Conservation (phyloP, 352 stramenopile genomes). For the Globisporangium irregulare region DNA sequence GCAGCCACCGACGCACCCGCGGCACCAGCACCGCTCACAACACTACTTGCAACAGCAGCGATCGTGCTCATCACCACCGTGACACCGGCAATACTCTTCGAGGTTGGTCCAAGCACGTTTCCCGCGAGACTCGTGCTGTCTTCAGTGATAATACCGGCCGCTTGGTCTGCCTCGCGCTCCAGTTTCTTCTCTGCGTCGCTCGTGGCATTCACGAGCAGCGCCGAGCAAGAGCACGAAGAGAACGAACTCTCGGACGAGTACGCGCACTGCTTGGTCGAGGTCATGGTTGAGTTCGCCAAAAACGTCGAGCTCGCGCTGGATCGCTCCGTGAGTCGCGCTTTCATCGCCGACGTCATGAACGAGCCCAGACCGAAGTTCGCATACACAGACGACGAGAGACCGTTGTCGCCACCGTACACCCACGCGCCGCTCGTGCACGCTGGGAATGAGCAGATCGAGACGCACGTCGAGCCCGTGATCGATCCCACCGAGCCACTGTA, state of each 20-base stretch:
- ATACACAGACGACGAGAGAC: slow-evolving; percentile 70
- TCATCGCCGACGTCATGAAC: slow-evolving; percentile 53
- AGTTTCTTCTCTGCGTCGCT: slow-evolving; percentile 58
- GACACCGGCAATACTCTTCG: slow-evolving; percentile 65
- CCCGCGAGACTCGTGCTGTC: slow-evolving; percentile 57
- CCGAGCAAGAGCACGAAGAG: slow-evolving; percentile 62
- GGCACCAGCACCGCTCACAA: slow-evolving; percentile 32
- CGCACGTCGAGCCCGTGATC: slow-evolving; percentile 51
- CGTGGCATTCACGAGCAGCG: slow-evolving; percentile 45
- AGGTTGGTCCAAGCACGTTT: slow-evolving; percentile 58
- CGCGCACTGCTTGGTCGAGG: slow-evolving; percentile 51
- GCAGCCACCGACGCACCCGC: slow-evolving; percentile 50
- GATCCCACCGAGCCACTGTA: slow-evolving; percentile 64
- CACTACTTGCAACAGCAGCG: slow-evolving; percentile 65
- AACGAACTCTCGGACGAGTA: slow-evolving; percentile 68
- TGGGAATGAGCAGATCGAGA: slow-evolving; percentile 81
- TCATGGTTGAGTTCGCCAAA: slow-evolving; percentile 61
- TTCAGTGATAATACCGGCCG: slow-evolving; percentile 56
- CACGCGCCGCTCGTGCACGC: slow-evolving; percentile 54
- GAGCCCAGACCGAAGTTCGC: slow-evolving; percentile 39
- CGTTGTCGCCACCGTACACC: slow-evolving; percentile 60
- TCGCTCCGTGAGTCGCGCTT: slow-evolving; percentile 33
- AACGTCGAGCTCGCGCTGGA: slow-evolving; percentile 44
- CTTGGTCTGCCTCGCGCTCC: slow-evolving; percentile 43
- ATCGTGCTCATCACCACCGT: slow-evolving; percentile 69